phyloP scores from a whole-genome alignment of 1,284 basidiomycete genomes.

The Rugosomyces carneus region DNA sequence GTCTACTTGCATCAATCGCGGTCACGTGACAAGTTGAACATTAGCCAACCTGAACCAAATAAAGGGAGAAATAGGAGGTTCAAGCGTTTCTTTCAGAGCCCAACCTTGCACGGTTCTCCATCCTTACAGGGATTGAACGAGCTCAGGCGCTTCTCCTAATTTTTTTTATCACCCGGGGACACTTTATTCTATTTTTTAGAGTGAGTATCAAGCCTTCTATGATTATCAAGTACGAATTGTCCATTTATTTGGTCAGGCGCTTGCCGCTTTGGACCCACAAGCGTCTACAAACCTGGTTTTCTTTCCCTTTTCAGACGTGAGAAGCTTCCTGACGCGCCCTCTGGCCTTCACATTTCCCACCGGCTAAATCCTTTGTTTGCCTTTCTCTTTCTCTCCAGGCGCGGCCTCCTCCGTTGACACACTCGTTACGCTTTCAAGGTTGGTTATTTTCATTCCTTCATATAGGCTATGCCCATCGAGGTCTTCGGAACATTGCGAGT shows the following conservation, averaged over 20 bases:
- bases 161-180: constrained; percentile 15
- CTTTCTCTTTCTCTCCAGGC: constrained; percentile 33
- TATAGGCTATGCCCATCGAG: neutral
- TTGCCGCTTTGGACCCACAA: constrained; percentile 37
- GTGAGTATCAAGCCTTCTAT: constrained; percentile 18
- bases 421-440: constrained; percentile 52
- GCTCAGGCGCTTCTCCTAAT: constrained; percentile 5
- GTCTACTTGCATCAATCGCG: constrained; percentile 25
- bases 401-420: constrained; percentile 66
- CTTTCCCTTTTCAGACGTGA: constrained; percentile 37
- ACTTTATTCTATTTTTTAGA: constrained; percentile 22
- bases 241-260: constrained; percentile 29
- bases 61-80: constrained; percentile 19
- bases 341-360: constrained; percentile 14
- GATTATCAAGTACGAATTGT: constrained; percentile 12
- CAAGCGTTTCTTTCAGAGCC: constrained; percentile 4
- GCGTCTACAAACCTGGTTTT: constrained; percentile 33
- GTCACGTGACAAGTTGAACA: constrained; percentile 41
- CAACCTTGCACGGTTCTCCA: constrained; percentile 12
- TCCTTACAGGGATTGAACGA: constrained; percentile 12
- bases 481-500: constrained; percentile 8
- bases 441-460: constrained; percentile 18
- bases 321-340: constrained; percentile 24
- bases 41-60: constrained; percentile 29
- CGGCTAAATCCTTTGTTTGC: constrained; percentile 20